phyloP scores from a whole-genome alignment of 805 yeast genomes.

The Sungouiella thailandica region DNA sequence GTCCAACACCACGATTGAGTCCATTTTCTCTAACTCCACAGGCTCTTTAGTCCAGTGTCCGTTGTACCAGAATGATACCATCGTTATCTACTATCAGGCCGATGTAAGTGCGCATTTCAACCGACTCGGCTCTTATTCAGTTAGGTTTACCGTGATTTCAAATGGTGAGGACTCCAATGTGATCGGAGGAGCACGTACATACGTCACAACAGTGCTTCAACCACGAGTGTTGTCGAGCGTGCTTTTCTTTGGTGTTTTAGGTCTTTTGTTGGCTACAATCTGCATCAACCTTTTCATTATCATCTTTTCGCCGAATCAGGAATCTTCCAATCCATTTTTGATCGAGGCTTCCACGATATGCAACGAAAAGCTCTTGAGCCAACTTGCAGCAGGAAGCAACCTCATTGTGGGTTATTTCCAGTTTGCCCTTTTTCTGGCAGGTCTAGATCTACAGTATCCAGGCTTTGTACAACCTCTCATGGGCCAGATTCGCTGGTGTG shows the following conservation, averaged over 20 bases:
- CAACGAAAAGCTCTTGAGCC: slow-evolving; percentile 49
- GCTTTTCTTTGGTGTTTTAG: slow-evolving; percentile 35
- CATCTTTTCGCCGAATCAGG: slow-evolving; percentile 54
- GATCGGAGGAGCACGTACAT: slow-evolving; percentile 45
- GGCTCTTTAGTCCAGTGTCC: slow-evolving; percentile 31
- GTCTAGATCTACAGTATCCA: slow-evolving; percentile 52
- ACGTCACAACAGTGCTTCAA: slow-evolving; percentile 43
- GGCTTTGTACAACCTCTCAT: slow-evolving; percentile 57
- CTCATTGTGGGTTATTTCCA: slow-evolving; percentile 52
- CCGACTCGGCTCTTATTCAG: slow-evolving; percentile 42
- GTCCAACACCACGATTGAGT: slow-evolving; percentile 16
- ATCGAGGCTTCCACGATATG: slow-evolving; percentile 54
- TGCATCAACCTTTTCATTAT: slow-evolving; percentile 36
- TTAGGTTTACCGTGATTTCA: slow-evolving; percentile 36
- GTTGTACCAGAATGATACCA: slow-evolving; percentile 31
- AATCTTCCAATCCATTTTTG: slow-evolving; percentile 49
- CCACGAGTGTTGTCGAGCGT: slow-evolving; percentile 24
- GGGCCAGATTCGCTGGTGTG: slow-evolving; percentile 50
- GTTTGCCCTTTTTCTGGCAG: slow-evolving; percentile 53
- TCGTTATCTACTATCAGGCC: slow-evolving; percentile 34
- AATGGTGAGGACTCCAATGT: slow-evolving; percentile 30
- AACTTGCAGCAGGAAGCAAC: slow-evolving; percentile 49
- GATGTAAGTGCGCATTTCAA: slow-evolving; percentile 35
- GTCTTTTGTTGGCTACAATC: slow-evolving; percentile 37
- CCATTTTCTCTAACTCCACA: slow-evolving; percentile 21